These are phyloP conservation scores for Globisporangium polare DNA, from an alignment of 352 stramenopile genomes.

Conservation along the genomic window DNA sequence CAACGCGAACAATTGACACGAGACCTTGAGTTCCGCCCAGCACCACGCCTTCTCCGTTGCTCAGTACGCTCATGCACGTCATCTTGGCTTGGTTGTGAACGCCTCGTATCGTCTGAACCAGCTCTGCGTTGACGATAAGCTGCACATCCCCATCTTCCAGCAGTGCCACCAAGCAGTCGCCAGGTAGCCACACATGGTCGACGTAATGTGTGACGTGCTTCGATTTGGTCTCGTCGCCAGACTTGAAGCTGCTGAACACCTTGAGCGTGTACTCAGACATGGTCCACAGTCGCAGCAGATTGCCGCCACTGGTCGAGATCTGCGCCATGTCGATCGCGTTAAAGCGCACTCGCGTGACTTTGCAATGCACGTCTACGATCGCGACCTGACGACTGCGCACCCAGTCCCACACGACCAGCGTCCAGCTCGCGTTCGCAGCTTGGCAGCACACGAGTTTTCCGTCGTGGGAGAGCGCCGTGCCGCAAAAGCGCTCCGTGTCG, in stretches of 20 bases:
- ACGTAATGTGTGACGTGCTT: conserved; percentile 47
- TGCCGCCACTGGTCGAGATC: conserved; percentile 65
- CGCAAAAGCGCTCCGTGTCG: conserved; percentile 45
- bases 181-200: conserved; percentile 67
- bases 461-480: conserved; percentile 57
- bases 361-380: conserved; percentile 55
- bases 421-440: conserved; percentile 48
- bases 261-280: conserved; percentile 71
- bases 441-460: conserved; percentile 66
- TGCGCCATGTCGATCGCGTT: conserved; percentile 79
- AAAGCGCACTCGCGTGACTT: conserved; percentile 69
- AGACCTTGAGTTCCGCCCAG: conserved; percentile 52
- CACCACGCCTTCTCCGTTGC: conserved; percentile 50
- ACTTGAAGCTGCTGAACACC: conserved; percentile 71
- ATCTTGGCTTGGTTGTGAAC: conserved; percentile 44
- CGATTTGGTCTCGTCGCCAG: conserved; percentile 54
- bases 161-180: conserved; percentile 61
- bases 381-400: conserved; percentile 59
- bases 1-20: conserved; percentile 56
- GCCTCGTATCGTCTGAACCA: conserved; percentile 62
- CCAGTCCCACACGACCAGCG: conserved; percentile 76
- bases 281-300: conserved; percentile 71
- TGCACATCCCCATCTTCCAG: conserved; percentile 74
- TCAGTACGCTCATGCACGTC: conserved; percentile 36
- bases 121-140: conserved; percentile 66